phyloP scores from a whole-genome alignment of 345 rosid genomes.

The Citrus mangshanensis region DNA sequence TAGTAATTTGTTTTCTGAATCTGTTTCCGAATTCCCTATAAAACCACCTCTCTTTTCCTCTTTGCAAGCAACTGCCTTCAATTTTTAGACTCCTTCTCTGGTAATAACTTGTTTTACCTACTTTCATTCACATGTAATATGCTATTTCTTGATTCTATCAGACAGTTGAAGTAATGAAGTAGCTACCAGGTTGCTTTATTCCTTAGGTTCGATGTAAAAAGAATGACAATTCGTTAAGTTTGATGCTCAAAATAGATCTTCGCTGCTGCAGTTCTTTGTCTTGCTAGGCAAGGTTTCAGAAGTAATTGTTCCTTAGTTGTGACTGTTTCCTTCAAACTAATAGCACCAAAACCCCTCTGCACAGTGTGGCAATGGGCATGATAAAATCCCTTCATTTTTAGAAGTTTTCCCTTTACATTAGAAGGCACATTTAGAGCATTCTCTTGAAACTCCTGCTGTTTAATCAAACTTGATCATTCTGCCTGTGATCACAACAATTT shows the following conservation, averaged over 20 bases:
- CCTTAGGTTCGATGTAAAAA: background rate
- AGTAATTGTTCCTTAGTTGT: background rate
- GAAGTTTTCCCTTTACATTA: too few species aligned
- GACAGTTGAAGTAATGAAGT: background rate
- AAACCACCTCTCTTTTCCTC: too few species aligned
- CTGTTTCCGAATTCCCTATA: background rate
- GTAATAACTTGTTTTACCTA: background rate
- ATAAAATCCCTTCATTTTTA: too few species aligned
- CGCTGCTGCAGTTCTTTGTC: background rate
- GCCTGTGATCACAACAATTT: background rate
- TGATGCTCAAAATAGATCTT: background rate
- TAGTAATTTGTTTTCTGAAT: background rate
- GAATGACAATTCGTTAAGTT: background rate
- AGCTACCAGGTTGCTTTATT: background rate
- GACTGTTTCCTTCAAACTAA: background rate
- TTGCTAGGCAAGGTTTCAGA: background rate
- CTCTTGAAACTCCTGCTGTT: background rate
- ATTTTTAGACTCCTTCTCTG: background rate
- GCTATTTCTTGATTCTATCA: background rate
- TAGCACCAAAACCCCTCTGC: background rate
- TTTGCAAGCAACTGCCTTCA: background rate
- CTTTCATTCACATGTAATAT: background rate
- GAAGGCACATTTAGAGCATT: background rate
- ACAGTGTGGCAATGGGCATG: too few species aligned
- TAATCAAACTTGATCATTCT: background rate